phyloP scores from a whole-genome alignment of 331 rosid genomes.

The Quercus lobata region DNA sequence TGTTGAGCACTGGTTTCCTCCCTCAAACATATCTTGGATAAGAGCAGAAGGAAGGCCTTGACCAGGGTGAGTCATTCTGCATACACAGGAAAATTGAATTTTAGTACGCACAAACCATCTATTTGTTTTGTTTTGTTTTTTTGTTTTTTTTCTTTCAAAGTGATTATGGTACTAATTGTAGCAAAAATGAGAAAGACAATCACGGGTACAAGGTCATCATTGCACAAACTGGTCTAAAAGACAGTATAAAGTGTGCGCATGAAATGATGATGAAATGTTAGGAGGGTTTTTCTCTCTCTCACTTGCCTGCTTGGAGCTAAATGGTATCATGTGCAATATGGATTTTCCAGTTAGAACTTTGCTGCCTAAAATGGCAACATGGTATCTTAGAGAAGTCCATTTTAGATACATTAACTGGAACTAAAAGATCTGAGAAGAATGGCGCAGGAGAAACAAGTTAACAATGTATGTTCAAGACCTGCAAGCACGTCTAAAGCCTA shows the following conservation, averaged over 20 bases:
- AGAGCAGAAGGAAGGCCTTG: conserved; percentile 62
- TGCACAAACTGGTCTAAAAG: not conserved
- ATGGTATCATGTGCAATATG: not conserved
- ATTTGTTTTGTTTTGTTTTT: too few relatives aligned
- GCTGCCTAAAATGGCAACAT: not conserved
- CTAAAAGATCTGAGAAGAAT: not conserved
- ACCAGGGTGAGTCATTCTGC: conserved; percentile 77
- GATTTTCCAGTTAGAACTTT: not conserved
- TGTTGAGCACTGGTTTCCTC: conserved; percentile 52
- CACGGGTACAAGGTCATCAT: not conserved
- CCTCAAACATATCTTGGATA: conserved; percentile 59
- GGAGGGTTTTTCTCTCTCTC: not conserved
- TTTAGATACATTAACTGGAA: not conserved
- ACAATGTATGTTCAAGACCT: not conserved
- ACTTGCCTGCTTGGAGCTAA: not conserved
- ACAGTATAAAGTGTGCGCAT: not conserved
- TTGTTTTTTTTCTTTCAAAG: not conserved
- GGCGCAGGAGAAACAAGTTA: not conserved
- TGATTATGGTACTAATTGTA: not conserved
- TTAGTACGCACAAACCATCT: conserved; percentile 1
- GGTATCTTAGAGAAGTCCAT: not conserved
- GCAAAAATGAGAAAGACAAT: not conserved
- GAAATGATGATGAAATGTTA: not conserved
- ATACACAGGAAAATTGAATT: conserved; percentile 17
- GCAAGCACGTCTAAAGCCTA: not conserved